These are phyloP conservation scores for Anisodus tanguticus DNA, from an alignment of 257 asterid genomes.

Conservation along the genomic window DNA sequence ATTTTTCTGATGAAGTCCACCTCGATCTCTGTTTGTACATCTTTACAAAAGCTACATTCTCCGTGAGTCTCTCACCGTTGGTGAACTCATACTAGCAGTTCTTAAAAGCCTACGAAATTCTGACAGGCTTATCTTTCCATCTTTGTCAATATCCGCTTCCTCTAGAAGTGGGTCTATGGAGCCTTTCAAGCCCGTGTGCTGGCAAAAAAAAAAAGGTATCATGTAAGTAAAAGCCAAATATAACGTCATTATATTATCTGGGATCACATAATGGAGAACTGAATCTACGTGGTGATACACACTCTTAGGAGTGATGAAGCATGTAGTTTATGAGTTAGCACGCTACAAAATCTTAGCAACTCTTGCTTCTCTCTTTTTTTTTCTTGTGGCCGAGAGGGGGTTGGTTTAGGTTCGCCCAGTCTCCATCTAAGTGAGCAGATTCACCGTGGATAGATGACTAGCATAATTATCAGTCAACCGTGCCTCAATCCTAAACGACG, in stretches of 20 bases:
- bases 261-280: not conserved
- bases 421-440: not conserved
- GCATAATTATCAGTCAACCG: not conserved
- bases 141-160: constrained; percentile 90
- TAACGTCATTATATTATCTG: not conserved
- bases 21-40: constrained; percentile 22
- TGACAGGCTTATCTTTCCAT: constrained; percentile 76
- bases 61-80: constrained; percentile 43
- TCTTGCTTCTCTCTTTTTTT: not conserved
- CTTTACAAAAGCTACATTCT: constrained; percentile 33
- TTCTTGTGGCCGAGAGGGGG: not conserved
- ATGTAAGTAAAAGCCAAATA: not conserved
- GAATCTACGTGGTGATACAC: not conserved
- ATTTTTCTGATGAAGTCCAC: not conserved
- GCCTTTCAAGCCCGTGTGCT: constrained; percentile 76
- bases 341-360: not conserved
- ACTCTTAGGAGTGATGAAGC: constrained; percentile 22
- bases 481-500: not conserved
- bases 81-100: constrained; percentile 79
- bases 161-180: constrained; percentile 76
- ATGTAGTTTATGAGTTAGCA: not conserved
- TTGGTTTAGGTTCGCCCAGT: not conserved
- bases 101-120: constrained; percentile 82
- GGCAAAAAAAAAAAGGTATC: constrained; percentile 36
- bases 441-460: not conserved